Evolutionary conservation across 2,329 filamentous ascomycete genomes (phyloP).

Genomic region (Rutstroemia sp.): DNA sequence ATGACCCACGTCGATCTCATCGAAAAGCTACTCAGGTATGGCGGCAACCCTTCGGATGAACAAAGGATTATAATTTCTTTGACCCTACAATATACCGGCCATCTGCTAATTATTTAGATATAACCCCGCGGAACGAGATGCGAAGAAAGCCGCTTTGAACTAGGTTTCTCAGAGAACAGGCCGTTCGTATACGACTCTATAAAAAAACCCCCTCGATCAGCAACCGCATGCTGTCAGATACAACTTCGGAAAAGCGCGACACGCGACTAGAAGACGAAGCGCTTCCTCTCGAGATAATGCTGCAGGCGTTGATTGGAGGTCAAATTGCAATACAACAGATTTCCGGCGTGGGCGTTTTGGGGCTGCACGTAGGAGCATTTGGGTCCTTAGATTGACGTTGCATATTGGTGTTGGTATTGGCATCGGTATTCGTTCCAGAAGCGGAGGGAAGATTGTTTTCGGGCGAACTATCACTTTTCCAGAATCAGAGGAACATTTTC

Average conservation of each 20-base stretch:
- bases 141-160: slow-evolving; percentile 32
- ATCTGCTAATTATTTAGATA: slow-evolving; percentile 32
- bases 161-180: slow-evolving; percentile 11
- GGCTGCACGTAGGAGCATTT: background rate
- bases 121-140: slow-evolving; percentile 41
- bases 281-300: background rate
- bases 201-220: background rate
- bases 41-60: background rate
- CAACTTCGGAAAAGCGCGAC: background rate
- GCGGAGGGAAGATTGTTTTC: background rate
- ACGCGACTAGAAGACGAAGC: background rate
- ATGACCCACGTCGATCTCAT: slow-evolving; percentile 99
- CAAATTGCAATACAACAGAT: slow-evolving; percentile 1
- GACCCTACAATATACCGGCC: slow-evolving; percentile 2
- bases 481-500: slow-evolving; percentile 18
- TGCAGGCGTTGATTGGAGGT: slow-evolving; percentile 20
- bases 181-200: slow-evolving; percentile 7
- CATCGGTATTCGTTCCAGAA: background rate
- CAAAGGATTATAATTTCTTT: background rate
- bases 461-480: slow-evolving; percentile 7
- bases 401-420: background rate
- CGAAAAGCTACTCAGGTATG: slow-evolving; percentile 91
- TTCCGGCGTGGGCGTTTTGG: slow-evolving; percentile 7
- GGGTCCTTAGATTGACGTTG: background rate
- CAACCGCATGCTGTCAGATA: background rate